Base-by-base conservation (phyloP, 2,329 filamentous ascomycete genomes). In the Akanthomyces muscarius region DNA sequence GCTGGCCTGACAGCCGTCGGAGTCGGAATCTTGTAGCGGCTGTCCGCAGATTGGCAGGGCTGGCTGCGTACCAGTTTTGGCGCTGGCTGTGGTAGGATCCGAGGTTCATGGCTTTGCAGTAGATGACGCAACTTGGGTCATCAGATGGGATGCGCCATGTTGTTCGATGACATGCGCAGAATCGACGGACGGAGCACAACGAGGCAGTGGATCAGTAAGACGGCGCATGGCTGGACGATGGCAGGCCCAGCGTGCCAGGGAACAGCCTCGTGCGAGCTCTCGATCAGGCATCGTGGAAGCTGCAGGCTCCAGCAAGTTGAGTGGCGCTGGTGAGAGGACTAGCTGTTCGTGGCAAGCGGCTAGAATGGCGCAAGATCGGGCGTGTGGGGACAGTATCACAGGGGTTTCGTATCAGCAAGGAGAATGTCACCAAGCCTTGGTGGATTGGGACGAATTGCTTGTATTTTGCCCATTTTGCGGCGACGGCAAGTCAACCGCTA, bases 311-410 rank as follows among this genome's bases (percentile, higher is more conserved):
- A 30, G 36, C 4, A 21, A 28, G 41, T 42, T 47, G 42, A 36
- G 57, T 60, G 57, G 57, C 57, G 47, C 44, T 18, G 45, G 47
- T 47, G 42, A 42, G 28, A 48, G 47, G 23, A 48, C 47, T 51
- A 58, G 33, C 55, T 48, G 55, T 58, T 60, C 45, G 47, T 42
- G 47, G 47, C 45, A 42, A 51, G 56, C 36, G 47, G 30, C 16
- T 30, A 4, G 57, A 14, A 44, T 60, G 47, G 57, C 48, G 57
- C 57, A 60, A 52, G 57, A 60, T 60, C 57, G 45, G 38, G 57
- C 36, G 25, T 51, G 57, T 60, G 57, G 57, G 47, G 45, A 52
- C 7, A 3, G 54, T 60, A 60, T 60, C 36, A 14, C 23, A 11
- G 56, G 21, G 33, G 55, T 30, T 50, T 38, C 25, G 52, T 23